A percentile compares a stretch with the other conserved stretches of the same genome.
phyloP scores from a whole-genome alignment of 345 rosid genomes.

The Corymbia maculata region DNA sequence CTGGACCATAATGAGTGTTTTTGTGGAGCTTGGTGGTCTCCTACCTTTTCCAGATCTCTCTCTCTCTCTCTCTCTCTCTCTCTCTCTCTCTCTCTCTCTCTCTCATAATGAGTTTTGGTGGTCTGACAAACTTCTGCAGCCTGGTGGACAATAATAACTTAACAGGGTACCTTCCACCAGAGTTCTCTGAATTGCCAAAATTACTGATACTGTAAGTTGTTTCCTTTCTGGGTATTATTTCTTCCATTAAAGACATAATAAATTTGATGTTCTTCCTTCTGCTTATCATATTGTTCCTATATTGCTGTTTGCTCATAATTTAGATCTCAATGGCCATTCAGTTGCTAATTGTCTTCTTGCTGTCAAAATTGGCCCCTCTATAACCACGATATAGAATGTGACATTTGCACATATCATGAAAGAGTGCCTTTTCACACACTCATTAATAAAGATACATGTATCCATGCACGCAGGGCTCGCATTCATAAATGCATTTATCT shows the following conservation, averaged over 20 bases:
- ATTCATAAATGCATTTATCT: background rate
- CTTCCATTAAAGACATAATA: background rate
- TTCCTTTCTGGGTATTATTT: background rate
- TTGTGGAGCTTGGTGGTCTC: background rate
- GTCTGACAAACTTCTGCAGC: slow-evolving; percentile 28
- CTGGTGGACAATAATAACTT: slow-evolving; percentile 91
- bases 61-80: background rate
- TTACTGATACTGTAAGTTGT: slow-evolving; percentile 74
- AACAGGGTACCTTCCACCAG: slow-evolving; percentile 76
- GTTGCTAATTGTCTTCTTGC: background rate
- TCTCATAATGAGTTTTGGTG: too few species aligned
- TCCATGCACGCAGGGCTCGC: background rate
- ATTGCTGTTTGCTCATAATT: background rate
- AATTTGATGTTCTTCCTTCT: background rate
- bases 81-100: background rate
- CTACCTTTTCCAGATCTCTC: background rate
- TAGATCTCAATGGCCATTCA: background rate
- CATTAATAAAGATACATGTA: background rate
- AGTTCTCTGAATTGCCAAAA: slow-evolving; percentile 55
- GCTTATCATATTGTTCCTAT: background rate
- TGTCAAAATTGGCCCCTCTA: background rate
- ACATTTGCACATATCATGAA: background rate
- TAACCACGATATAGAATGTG: background rate
- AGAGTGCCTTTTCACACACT: background rate
- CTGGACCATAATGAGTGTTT: background rate